Conservation (phyloP, 495 filamentous ascomycete genomes). For the Penicillium arizonense region DNA sequence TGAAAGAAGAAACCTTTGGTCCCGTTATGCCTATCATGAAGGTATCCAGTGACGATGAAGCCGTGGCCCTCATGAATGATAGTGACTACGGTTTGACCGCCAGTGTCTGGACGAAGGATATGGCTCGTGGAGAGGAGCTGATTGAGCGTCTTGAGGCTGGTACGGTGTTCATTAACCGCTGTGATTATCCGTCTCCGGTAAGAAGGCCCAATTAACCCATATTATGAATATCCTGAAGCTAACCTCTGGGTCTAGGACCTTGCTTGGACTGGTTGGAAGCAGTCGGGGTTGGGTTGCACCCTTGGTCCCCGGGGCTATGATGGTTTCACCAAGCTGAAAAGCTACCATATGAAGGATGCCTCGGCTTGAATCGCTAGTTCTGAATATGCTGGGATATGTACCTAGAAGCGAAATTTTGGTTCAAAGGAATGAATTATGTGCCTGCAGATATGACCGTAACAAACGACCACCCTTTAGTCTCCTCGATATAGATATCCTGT, state of each 20-base stretch:
- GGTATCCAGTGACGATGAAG: constrained; percentile 79
- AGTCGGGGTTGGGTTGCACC: constrained; percentile 87
- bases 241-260: constrained; percentile 64
- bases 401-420: no score
- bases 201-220: constrained; percentile 32
- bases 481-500: no score
- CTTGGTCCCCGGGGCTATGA: constrained; percentile 90
- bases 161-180: constrained; percentile 94
- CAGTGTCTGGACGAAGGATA: constrained; percentile 97
- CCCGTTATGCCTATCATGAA: constrained; percentile 94
- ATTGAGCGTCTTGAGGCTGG: constrained; percentile 85
- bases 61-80: constrained; percentile 87
- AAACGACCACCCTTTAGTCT: no score
- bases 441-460: no score
- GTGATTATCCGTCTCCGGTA: constrained; percentile 90
- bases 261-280: constrained; percentile 98
- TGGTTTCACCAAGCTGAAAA: constrained; percentile 94
- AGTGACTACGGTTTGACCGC: constrained; percentile 92
- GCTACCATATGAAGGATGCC: constrained; percentile 81
- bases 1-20: constrained; percentile 96
- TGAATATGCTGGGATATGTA: no score
- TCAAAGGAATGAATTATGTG: no score
- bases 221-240: constrained; percentile 3
- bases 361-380: constrained; percentile 3
- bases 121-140: constrained; percentile 69